These are phyloP conservation scores for Penicillium palitans DNA, from an alignment of 2,329 filamentous ascomycete species.

Conservation along the genomic window DNA sequence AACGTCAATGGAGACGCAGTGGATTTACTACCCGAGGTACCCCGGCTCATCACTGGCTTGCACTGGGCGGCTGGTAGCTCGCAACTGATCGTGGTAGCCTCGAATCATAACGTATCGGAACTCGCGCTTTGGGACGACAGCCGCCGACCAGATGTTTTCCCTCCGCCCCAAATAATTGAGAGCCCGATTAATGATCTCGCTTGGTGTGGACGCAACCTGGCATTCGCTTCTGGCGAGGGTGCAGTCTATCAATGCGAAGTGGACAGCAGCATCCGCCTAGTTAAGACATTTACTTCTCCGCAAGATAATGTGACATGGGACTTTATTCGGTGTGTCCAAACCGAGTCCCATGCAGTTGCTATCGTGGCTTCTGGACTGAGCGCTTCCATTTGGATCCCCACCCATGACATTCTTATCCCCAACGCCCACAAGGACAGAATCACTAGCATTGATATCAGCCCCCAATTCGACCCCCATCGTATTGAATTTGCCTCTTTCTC, in stretches of 20 bases:
- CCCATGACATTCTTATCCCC: slow-evolving; percentile 42
- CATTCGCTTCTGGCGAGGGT: slow-evolving; percentile 44
- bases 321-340: slow-evolving; percentile 40
- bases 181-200: slow-evolving; percentile 45
- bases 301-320: slow-evolving; percentile 41
- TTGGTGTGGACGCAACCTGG: slow-evolving; percentile 41
- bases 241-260: slow-evolving; percentile 44
- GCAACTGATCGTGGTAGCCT: slow-evolving; percentile 47
- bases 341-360: slow-evolving; percentile 33
- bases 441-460: slow-evolving; percentile 46
- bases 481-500: slow-evolving; percentile 48
- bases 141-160: slow-evolving; percentile 39
- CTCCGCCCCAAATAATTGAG: slow-evolving; percentile 38
- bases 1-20: slow-evolving; percentile 45
- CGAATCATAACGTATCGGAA: slow-evolving; percentile 43
- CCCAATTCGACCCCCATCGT: slow-evolving; percentile 32
- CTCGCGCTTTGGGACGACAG: slow-evolving; percentile 48
- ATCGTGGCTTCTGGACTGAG: slow-evolving; percentile 43
- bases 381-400: slow-evolving; percentile 48
- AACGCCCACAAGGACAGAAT: slow-evolving; percentile 45
- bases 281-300: slow-evolving; percentile 36
- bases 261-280: slow-evolving; percentile 40
- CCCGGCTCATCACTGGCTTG: slow-evolving; percentile 46
- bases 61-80: slow-evolving; percentile 44
- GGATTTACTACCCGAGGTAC: slow-evolving; percentile 48